Conservation (phyloP, 805 yeast species). For the Candida ficus region DNA sequence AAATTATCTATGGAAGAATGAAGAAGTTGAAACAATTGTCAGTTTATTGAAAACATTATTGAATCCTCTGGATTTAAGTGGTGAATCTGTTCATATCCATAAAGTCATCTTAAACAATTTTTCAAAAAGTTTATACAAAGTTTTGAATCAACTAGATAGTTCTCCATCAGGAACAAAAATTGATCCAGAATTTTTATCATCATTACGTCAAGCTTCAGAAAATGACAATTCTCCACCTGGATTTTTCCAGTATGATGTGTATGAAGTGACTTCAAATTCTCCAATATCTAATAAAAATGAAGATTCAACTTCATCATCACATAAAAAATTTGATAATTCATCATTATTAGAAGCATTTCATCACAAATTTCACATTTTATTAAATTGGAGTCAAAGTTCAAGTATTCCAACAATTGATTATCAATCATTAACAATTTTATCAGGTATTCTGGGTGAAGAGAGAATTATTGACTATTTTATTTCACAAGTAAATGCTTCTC, state of each 20-base stretch:
- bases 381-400: slow-evolving; percentile 23
- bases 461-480: slow-evolving; percentile 18
- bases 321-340: background rate
- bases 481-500: slow-evolving; percentile 14
- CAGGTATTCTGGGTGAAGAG: slow-evolving; percentile 16
- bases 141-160: slow-evolving; percentile 4
- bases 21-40: slow-evolving; percentile 30
- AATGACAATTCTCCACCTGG: slow-evolving; percentile 1
- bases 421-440: slow-evolving; percentile 11
- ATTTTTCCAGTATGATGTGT: slow-evolving; percentile 5
- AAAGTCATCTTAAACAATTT: slow-evolving; percentile 29
- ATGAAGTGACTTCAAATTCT: background rate
- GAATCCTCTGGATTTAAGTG: slow-evolving; percentile 38
- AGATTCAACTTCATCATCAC: background rate
- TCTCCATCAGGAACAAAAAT: slow-evolving; percentile 9
- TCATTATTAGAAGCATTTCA: slow-evolving; percentile 17
- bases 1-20: slow-evolving; percentile 32
- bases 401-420: slow-evolving; percentile 16
- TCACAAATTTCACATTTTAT: slow-evolving; percentile 14
- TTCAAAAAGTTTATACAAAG: slow-evolving; percentile 15
- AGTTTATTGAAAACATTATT: slow-evolving; percentile 36
- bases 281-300: background rate
- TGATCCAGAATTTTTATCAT: slow-evolving; percentile 16
- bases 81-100: slow-evolving; percentile 42
- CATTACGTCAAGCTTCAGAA: slow-evolving; percentile 12